Conservation (phyloP, 768 basidiomycete genomes). For the Lyophyllum decastes region DNA sequence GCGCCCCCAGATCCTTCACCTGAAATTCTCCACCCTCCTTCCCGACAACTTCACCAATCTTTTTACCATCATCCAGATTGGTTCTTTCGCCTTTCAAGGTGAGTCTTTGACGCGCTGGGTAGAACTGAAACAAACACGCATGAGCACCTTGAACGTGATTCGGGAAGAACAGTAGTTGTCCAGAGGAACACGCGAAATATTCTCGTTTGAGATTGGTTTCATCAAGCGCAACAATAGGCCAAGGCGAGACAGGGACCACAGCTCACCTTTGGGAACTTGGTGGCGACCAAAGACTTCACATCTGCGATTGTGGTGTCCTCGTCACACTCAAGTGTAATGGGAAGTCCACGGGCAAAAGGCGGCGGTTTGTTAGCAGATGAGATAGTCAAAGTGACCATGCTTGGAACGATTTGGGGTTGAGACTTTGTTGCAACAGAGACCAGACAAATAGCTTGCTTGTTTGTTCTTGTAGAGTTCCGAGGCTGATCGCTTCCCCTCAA, state of each 20-base stretch:
- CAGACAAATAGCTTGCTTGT: not conserved
- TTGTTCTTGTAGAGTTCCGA: not conserved
- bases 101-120: conserved; percentile 72
- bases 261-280: conserved; percentile 38
- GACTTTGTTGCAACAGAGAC: not conserved
- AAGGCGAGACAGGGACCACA: not conserved
- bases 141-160: not conserved
- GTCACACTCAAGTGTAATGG: conserved; percentile 48
- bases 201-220: not conserved
- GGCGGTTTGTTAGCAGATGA: conserved; percentile 48
- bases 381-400: conserved; percentile 51
- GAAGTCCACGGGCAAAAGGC: conserved; percentile 50
- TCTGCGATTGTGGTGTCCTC: conserved; percentile 62
- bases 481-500: not conserved
- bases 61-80: conserved; percentile 61
- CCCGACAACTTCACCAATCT: conserved; percentile 59
- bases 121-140: conserved; percentile 50
- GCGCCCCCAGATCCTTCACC: conserved; percentile 90
- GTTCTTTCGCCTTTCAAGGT: conserved; percentile 62
- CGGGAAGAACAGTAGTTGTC: not conserved
- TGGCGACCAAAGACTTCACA: conserved; percentile 65
- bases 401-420: conserved; percentile 18
- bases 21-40: conserved; percentile 62
- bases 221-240: too few species aligned
- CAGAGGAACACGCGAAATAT: not conserved